Evolutionary conservation across 1,284 basidiomycete genomes (phyloP).

Genomic region (Paramarasmius palmivorus): DNA sequence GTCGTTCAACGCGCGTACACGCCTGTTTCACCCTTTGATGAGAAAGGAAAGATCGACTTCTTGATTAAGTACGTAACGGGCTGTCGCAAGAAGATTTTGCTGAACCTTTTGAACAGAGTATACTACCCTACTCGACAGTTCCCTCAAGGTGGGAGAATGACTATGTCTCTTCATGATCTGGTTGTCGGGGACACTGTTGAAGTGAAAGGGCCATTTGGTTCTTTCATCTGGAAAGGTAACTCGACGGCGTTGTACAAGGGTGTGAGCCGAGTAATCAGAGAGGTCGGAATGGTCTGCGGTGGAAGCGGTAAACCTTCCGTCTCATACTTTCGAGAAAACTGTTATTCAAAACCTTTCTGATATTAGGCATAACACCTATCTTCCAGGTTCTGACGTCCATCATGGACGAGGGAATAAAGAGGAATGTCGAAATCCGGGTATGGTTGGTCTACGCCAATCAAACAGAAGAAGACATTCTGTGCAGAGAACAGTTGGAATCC

Average conservation of each 20-base stretch:
- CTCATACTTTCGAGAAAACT: no score
- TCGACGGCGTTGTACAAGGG: constrained; percentile 42
- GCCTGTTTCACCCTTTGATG: constrained; percentile 49
- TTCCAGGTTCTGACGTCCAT: constrained; percentile 54
- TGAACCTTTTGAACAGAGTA: constrained; percentile 18
- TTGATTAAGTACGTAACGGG: constrained; percentile 47
- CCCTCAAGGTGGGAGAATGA: constrained; percentile 59
- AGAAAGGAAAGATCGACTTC: constrained; percentile 52
- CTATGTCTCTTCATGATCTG: constrained; percentile 51
- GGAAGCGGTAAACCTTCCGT: constrained; percentile 43
- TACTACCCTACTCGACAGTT: constrained; percentile 45
- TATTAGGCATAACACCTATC: constrained; percentile 65
- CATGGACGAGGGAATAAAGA: constrained; percentile 40
- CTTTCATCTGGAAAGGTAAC: constrained; percentile 54
- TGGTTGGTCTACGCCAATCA: constrained; percentile 58
- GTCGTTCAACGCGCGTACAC: constrained; percentile 66
- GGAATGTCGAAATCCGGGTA: constrained; percentile 35
- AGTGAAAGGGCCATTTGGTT: constrained; percentile 66
- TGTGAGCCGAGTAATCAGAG: constrained; percentile 33
- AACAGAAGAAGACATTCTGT: constrained; percentile 53
- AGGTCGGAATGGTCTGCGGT: constrained; percentile 61
- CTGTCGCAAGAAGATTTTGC: not conserved
- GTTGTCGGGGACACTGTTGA: constrained; percentile 52
- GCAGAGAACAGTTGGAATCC: constrained; percentile 49
- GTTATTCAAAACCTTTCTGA: no score